Base-by-base conservation (phyloP, 371 early-diverging fungal genomes). In the Rhizomucor pusillus region DNA sequence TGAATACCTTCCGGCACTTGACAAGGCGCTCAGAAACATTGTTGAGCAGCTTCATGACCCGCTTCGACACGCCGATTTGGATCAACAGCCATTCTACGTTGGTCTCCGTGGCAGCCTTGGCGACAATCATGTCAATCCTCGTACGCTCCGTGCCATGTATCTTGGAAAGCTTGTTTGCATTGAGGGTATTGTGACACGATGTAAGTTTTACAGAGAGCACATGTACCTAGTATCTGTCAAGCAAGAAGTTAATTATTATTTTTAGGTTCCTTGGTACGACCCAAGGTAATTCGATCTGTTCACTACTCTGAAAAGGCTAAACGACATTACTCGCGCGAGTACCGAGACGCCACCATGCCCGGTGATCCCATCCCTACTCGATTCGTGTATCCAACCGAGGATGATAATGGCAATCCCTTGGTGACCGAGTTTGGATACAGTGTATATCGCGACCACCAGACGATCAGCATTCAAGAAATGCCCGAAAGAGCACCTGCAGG, bases 401-500 rank as follows among this genome's bases (percentile, higher is more conserved):
- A 99, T 70, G 91, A 89, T n/a, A 86, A 91, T 40, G 97, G 95
- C 13, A 90, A 94, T 65, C 84, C 91, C 11, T 71, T 99, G 47
- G 86, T 86, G 2, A 94, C 98, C 1, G 99, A 99, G 71, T 99
- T 89, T 71, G 99, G 99, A 18, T 83, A 86, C 63, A 93, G 92
- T 50, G 84, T 85, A 6, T 99, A 99, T 72, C 77, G 91, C 13
- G 98, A 99, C 75, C 93, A 93, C 65, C 99, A 99, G 74, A 93
- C 91, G 3, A 81, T 98, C 55, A 91, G 86, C 52, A 81, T 99
- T 40, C 99, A 99, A 77, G 99, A 99, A 80, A 99, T 99, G 99
- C 99, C 99, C 0, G 99, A 99, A 74, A 88, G 97, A 36, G 91
- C 99, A 2, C 99, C 98, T 16, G 90, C 99, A 14, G 99, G 99